Percentiles rank a stretch among this genome's conserved stretches.
Evolutionary conservation across 2,329 filamentous ascomycete species (phyloP).

Genomic region (Penicillium glabrum): DNA sequence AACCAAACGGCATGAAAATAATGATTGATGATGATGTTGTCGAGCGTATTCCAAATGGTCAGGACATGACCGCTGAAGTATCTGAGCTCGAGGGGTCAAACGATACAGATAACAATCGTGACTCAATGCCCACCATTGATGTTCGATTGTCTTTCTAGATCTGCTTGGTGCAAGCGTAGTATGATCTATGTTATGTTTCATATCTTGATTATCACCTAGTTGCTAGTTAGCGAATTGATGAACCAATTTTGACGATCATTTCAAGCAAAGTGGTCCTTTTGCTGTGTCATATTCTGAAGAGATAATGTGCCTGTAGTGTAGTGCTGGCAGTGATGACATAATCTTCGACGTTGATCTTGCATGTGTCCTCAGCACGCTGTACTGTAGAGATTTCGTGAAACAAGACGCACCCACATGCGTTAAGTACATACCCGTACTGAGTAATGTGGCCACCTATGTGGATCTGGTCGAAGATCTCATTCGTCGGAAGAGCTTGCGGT

Average conservation of each 20-base stretch:
- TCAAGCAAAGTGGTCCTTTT: not conserved
- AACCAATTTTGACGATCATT: not conserved
- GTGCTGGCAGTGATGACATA: too few species aligned
- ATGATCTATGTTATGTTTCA: not conserved
- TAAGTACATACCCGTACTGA: too few species aligned
- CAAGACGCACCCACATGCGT: not conserved
- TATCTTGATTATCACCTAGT: not conserved
- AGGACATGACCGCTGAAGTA: not conserved
- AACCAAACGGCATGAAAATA: not conserved
- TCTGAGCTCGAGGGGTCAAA: not conserved
- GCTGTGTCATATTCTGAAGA: not conserved
- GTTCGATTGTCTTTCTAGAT: not conserved
- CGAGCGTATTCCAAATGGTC: not conserved
- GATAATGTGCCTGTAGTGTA: not conserved
- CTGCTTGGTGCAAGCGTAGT: not conserved
- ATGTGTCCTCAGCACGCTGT: not conserved
- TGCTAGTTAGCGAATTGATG: not conserved
- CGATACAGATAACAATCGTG: not conserved
- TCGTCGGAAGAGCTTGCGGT: not conserved
- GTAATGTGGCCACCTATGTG: not conserved
- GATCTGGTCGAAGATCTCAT: not conserved
- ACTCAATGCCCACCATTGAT: not conserved
- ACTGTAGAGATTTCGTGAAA: not conserved
- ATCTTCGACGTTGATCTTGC: not conserved
- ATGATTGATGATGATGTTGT: constrained; percentile 1